A percentile compares a stretch with the other conserved stretches of the same genome.
phyloP scores from a whole-genome alignment of 345 rosid species.

The Bruguiera gymnorhiza region DNA sequence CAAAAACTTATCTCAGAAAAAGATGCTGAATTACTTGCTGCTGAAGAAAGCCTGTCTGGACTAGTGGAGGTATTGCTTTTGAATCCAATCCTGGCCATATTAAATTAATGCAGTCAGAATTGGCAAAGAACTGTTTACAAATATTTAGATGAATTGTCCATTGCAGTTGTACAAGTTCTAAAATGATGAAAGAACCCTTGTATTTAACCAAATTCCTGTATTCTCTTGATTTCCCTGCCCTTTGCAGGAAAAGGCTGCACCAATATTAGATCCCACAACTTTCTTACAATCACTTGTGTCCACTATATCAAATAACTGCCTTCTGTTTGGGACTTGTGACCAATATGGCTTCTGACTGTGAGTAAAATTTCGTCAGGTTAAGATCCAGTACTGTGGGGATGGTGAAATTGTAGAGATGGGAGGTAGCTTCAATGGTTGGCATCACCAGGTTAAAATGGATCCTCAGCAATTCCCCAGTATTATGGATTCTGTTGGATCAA shows the following conservation, averaged over 20 bases:
- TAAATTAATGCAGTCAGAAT: not conserved
- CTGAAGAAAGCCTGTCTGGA: slow-evolving; percentile 78
- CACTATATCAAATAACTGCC: not conserved
- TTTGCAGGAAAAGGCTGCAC: not conserved
- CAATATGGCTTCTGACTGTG: slow-evolving; percentile 1
- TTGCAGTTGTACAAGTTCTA: not conserved
- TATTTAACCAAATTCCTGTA: no score
- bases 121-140: no score
- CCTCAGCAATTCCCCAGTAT: slow-evolving; percentile 46
- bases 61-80: slow-evolving; percentile 58
- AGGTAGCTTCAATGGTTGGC: slow-evolving; percentile 98
- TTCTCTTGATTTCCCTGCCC: not conserved
- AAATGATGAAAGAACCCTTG: not conserved
- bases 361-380: slow-evolving; percentile 47
- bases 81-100: not conserved
- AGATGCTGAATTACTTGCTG: slow-evolving; percentile 68
- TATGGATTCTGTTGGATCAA: slow-evolving; percentile 36
- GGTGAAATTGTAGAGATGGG: slow-evolving; percentile 86
- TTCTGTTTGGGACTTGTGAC: not conserved
- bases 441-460: slow-evolving; percentile 72
- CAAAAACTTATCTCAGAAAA: slow-evolving; percentile 64
- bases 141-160: no score
- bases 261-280: not conserved
- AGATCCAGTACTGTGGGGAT: slow-evolving; percentile 65
- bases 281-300: not conserved